Conservation (phyloP, 768 basidiomycete species). For the Coprinopsis cinerea region DNA sequence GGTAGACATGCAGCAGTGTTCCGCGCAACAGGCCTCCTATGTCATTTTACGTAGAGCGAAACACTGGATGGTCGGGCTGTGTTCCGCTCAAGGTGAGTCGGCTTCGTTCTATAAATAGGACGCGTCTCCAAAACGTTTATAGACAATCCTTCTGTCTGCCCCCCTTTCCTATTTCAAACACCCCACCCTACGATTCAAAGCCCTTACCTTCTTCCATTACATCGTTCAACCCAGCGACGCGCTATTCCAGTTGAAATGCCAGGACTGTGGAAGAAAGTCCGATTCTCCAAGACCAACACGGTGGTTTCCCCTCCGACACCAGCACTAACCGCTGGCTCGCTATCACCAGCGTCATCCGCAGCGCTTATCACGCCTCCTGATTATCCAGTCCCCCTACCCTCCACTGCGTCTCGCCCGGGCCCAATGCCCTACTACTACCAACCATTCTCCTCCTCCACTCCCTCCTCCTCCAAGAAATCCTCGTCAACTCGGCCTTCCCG, state of each 20-base stretch:
- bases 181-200: no score
- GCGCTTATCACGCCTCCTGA: slow-evolving; percentile 5
- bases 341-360: slow-evolving; percentile 4
- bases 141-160: background rate
- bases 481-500: no score
- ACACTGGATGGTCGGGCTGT: background rate
- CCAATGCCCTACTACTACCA: slow-evolving; percentile 5
- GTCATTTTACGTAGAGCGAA: background rate
- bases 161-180: background rate
- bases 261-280: slow-evolving; percentile 6
- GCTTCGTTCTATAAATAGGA: background rate
- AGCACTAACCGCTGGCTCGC: background rate
- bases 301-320: slow-evolving; percentile 1
- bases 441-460: background rate
- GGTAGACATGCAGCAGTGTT: no score
- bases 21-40: no score
- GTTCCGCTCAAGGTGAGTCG: background rate
- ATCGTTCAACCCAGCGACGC: background rate
- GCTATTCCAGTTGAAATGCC: background rate
- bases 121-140: background rate
- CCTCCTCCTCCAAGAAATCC: background rate
- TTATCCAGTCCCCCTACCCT: background rate
- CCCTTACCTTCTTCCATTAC: background rate
- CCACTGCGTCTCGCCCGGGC: background rate
- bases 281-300: slow-evolving; percentile 7